Percentiles rank a stretch among this genome's conserved stretches.
Conservation (phyloP, 306 rosid genomes). For the Cicer bijugum region DNA sequence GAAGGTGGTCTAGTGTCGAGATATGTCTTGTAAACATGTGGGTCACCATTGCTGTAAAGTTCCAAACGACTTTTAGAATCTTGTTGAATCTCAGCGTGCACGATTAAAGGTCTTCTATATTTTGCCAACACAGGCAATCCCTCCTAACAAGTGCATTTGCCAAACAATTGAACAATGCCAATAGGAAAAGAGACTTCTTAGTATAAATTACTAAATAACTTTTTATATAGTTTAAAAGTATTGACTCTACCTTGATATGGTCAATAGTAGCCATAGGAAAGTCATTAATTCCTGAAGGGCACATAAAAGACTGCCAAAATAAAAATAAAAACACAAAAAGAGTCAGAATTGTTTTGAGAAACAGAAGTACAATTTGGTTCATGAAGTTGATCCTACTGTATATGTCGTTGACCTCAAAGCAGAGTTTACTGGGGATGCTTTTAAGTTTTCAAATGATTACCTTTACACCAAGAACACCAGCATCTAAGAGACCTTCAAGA, state of each 20-base stretch:
- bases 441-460: slow-evolving; percentile 50
- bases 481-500: slow-evolving; percentile 79
- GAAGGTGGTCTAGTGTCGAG: slow-evolving; percentile 85
- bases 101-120: slow-evolving; percentile 85
- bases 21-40: slow-evolving; percentile 71
- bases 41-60: slow-evolving; percentile 49
- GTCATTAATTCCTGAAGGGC: slow-evolving; percentile 94
- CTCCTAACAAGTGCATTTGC: slow-evolving; percentile 59
- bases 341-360: not conserved
- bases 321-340: slow-evolving; percentile 2
- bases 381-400: slow-evolving; percentile 5
- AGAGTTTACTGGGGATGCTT: slow-evolving; percentile 20
- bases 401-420: slow-evolving; percentile 9
- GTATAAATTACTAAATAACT: slow-evolving; percentile 31
- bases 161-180: slow-evolving; percentile 40
- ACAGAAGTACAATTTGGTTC: too few relatives aligned
- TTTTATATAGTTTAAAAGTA: not conserved
- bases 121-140: slow-evolving; percentile 83
- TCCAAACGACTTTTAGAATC: slow-evolving; percentile 55
- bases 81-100: slow-evolving; percentile 77
- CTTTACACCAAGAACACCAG: slow-evolving; percentile 94
- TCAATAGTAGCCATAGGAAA: slow-evolving; percentile 85
- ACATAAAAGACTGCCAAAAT: slow-evolving; percentile 85
- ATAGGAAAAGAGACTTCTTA: slow-evolving; percentile 36
- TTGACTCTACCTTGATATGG: slow-evolving; percentile 76